Conservation (phyloP, 176 grass and related monocot species). For the Zea luxurians region DNA sequence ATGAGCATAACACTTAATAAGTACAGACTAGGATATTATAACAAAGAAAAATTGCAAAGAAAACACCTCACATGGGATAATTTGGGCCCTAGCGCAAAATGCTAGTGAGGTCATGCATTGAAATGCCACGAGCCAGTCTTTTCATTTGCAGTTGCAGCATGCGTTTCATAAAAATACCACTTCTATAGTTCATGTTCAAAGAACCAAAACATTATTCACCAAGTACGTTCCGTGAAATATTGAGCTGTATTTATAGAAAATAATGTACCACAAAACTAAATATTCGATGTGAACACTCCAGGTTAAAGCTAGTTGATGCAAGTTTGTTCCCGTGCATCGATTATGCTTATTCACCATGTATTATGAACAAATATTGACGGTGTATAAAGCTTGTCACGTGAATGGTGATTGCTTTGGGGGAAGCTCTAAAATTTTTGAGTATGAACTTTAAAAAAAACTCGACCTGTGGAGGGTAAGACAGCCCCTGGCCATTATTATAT, state of each 20-base stretch:
- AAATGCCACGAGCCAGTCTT: neutral
- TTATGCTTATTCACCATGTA: neutral
- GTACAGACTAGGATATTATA: neutral
- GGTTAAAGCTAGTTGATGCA: neutral
- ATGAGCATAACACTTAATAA: constrained; percentile 13
- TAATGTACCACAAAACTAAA: neutral
- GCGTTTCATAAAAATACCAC: neutral
- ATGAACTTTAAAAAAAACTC: too few species aligned
- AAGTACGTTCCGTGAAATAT: neutral
- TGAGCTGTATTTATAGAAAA: neutral
- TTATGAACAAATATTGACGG: neutral
- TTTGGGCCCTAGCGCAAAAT: neutral
- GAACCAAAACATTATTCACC: neutral
- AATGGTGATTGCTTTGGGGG: neutral
- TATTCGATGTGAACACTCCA: neutral
- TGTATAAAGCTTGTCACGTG: neutral
- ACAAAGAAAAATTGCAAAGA: neutral
- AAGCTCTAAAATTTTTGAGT: neutral
- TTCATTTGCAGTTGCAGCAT: neutral
- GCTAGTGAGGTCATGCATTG: neutral
- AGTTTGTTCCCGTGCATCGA: neutral
- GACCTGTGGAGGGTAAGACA: too few species aligned
- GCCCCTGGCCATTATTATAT: too few species aligned
- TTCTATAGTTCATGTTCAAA: neutral
- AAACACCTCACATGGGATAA: neutral